phyloP scores from a whole-genome alignment of 2,329 filamentous ascomycete species.

The Fonsecaea monophora region DNA sequence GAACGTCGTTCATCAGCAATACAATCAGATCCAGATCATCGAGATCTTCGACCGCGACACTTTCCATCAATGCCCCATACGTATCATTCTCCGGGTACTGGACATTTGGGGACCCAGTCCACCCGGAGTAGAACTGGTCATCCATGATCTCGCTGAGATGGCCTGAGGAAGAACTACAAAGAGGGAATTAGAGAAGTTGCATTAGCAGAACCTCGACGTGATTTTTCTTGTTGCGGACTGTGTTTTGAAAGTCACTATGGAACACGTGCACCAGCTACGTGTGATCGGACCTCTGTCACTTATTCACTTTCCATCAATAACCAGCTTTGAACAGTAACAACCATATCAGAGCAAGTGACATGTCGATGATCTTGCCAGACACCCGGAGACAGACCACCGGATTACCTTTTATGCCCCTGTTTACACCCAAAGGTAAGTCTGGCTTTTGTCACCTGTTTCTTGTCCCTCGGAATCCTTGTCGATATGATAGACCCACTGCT shows the following conservation, averaged over 20 bases:
- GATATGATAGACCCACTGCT: slow-evolving; percentile 18
- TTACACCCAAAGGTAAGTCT: not conserved
- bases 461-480: slow-evolving; percentile 13
- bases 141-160: not conserved
- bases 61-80: not conserved
- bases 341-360: not conserved
- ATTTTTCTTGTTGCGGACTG: not conserved
- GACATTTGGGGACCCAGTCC: not conserved
- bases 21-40: not conserved
- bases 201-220: not conserved
- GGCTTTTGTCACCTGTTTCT: slow-evolving; percentile 1
- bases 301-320: not conserved
- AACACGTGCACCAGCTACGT: not conserved
- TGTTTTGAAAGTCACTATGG: not conserved
- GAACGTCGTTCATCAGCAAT: not conserved
- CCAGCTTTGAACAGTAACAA: not conserved
- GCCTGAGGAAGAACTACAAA: not conserved
- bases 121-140: not conserved
- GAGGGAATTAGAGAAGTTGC: not conserved
- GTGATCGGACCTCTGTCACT: not conserved
- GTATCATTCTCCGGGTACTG: not conserved
- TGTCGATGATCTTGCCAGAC: not conserved
- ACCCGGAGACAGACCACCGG: not conserved
- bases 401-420: not conserved
- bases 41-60: not conserved